These are phyloP conservation scores for Areca catechu DNA, from an alignment of 176 grass and related monocot genomes.

Conservation along the genomic window DNA sequence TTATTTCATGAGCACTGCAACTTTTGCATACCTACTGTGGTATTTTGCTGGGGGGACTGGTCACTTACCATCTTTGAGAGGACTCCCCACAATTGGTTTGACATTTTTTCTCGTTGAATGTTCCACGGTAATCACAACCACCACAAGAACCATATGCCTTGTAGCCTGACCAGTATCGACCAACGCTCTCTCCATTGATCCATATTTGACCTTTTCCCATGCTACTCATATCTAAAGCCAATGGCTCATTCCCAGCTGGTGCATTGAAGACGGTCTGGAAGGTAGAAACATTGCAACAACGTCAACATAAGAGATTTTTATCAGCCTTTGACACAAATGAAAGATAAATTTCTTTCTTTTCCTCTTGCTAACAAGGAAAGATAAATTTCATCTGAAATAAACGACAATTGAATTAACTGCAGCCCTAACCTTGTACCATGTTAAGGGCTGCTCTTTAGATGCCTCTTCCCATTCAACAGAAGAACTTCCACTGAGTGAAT, in stretches of 20 bases:
- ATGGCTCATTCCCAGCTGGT: constrained; percentile 53
- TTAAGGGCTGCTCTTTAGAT: constrained; percentile 46
- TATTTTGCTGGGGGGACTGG: too few species aligned
- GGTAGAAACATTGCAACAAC: background rate
- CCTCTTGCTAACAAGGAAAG: background rate
- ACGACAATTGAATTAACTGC: too few species aligned
- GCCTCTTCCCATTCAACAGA: constrained; percentile 58
- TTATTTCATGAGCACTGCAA: too few species aligned
- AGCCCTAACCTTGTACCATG: constrained; percentile 77
- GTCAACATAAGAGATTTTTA: too few species aligned
- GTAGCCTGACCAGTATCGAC: constrained; percentile 78
- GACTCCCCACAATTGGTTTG: constrained; percentile 54
- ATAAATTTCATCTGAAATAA: background rate
- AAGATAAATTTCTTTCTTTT: too few species aligned
- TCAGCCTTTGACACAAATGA: too few species aligned
- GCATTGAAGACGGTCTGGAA: constrained; percentile 68
- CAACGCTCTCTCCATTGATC: constrained; percentile 74
- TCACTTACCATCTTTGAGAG: constrained; percentile 67
- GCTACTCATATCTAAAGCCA: constrained; percentile 91
- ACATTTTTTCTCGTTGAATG: constrained; percentile 56
- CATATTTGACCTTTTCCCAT: constrained; percentile 95
- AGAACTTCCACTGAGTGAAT: constrained; percentile 54
- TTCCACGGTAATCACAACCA: constrained; percentile 59
- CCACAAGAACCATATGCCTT: constrained; percentile 49
- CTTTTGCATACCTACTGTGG: too few species aligned